Conservation (phyloP, 2,329 filamentous ascomycete species). For the Alternaria arborescens region DNA sequence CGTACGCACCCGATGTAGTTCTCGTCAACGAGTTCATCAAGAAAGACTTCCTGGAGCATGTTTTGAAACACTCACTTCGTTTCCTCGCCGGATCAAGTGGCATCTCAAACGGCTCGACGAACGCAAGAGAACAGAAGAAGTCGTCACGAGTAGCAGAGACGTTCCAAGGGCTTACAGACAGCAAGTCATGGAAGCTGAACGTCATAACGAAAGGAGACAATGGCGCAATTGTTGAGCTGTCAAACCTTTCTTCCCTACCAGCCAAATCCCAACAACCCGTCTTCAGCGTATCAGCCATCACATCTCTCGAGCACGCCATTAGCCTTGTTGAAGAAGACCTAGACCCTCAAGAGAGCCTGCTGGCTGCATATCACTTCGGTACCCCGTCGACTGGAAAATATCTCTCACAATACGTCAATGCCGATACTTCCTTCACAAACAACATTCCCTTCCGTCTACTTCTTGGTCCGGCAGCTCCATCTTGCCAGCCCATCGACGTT, state of each 20-base stretch:
- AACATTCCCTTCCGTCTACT: constrained; percentile 65
- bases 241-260: constrained; percentile 36
- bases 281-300: constrained; percentile 58
- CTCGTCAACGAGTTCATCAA: constrained; percentile 71
- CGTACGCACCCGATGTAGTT: constrained; percentile 69
- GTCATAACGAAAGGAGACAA: constrained; percentile 36
- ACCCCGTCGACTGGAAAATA: constrained; percentile 64
- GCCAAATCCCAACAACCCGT: constrained; percentile 54
- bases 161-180: constrained; percentile 20
- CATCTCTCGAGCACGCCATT: constrained; percentile 64
- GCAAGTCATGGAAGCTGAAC: constrained; percentile 31
- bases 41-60: constrained; percentile 62
- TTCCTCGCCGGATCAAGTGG: constrained; percentile 31
- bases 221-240: constrained; percentile 35
- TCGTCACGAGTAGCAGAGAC: constrained; percentile 13
- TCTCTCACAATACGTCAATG: constrained; percentile 64
- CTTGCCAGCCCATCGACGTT: constrained; percentile 23
- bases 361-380: constrained; percentile 64
- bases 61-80: constrained; percentile 52
- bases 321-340: constrained; percentile 53
- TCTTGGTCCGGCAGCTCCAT: constrained; percentile 42
- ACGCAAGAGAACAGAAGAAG: constrained; percentile 19
- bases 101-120: constrained; percentile 20
- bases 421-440: constrained; percentile 64
- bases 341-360: constrained; percentile 35